A percentile compares a stretch with the other conserved stretches of the same genome.
Conservation (phyloP, 495 filamentous ascomycete species). For the Aspergillus affinis region DNA sequence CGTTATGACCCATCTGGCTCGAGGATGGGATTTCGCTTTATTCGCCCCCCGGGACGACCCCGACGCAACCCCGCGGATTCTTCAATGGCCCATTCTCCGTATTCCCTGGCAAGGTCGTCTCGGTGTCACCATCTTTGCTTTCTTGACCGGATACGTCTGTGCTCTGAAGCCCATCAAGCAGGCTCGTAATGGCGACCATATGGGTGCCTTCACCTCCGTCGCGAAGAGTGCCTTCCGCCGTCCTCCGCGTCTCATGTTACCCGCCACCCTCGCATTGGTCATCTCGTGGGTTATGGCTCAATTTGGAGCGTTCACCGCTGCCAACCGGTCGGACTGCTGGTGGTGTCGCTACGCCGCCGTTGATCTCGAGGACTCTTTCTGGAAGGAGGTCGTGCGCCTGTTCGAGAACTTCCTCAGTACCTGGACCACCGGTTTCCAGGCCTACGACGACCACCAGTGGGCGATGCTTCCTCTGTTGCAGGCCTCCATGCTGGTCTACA, state of each 20-base stretch:
- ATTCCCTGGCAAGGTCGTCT: constrained; percentile 63
- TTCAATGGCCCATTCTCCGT: constrained; percentile 61
- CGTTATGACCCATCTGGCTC: constrained; percentile 61
- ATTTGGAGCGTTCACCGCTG: constrained; percentile 58
- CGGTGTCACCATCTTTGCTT: constrained; percentile 65
- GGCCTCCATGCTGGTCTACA: constrained; percentile 62
- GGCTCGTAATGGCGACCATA: constrained; percentile 52
- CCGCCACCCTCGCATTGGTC: constrained; percentile 55
- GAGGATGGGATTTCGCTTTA: constrained; percentile 58
- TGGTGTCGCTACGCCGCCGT: constrained; percentile 59
- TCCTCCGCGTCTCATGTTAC: constrained; percentile 60
- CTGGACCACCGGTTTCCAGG: constrained; percentile 59
- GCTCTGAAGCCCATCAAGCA: constrained; percentile 65
- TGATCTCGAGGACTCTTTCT: constrained; percentile 37
- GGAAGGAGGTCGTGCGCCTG: constrained; percentile 39
- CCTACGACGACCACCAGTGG: constrained; percentile 68
- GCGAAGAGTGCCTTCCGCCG: constrained; percentile 64
- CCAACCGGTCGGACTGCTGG: constrained; percentile 55
- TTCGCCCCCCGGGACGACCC: constrained; percentile 53
- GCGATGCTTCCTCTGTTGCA: constrained; percentile 61
- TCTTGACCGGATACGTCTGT: constrained; percentile 68
- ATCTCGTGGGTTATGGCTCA: constrained; percentile 59
- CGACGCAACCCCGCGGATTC: constrained; percentile 46
- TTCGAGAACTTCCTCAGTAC: constrained; percentile 51
- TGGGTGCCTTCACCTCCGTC: constrained; percentile 53